Conservation (phyloP, 2,329 filamentous ascomycete genomes). For the Alternaria gaisen region DNA sequence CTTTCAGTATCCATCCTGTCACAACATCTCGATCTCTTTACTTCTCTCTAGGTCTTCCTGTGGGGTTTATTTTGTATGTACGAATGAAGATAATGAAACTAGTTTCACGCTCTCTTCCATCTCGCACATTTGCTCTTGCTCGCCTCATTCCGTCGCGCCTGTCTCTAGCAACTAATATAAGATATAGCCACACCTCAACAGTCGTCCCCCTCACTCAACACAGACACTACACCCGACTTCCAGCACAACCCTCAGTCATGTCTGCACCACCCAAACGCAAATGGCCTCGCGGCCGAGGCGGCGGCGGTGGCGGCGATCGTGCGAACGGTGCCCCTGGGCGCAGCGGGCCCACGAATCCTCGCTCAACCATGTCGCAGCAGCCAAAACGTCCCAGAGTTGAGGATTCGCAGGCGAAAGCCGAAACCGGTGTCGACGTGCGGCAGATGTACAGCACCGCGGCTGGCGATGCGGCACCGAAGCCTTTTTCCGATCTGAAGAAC, state of each 20-base stretch:
- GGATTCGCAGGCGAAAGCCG: conserved; percentile 12
- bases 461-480: conserved; percentile 33
- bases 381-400: conserved; percentile 36
- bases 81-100: conserved; percentile 35
- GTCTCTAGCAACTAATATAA: conserved; percentile 32
- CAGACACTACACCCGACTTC: conserved; percentile 18
- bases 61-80: conserved; percentile 32
- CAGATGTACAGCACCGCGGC: conserved; percentile 37
- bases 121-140: conserved; percentile 30
- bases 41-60: conserved; percentile 16
- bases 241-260: conserved; percentile 21
- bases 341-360: conserved; percentile 19
- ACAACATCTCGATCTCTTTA: conserved; percentile 10
- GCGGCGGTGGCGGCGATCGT: conserved; percentile 19
- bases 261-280: conserved; percentile 39
- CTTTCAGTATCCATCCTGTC: background rate
- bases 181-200: conserved; percentile 20
- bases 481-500: conserved; percentile 40
- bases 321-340: conserved; percentile 14
- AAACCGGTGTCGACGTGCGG: conserved; percentile 30
- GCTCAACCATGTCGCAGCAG: conserved; percentile 29
- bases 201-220: conserved; percentile 21
- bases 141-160: conserved; percentile 23
- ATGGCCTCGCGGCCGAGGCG: conserved; percentile 29
- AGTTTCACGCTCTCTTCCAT: conserved; percentile 32